A percentile compares a stretch with the other conserved stretches of the same genome.
These are phyloP conservation scores for Exophiala lecanii-corni DNA, from an alignment of 2,329 filamentous ascomycete species.

Conservation along the genomic window DNA sequence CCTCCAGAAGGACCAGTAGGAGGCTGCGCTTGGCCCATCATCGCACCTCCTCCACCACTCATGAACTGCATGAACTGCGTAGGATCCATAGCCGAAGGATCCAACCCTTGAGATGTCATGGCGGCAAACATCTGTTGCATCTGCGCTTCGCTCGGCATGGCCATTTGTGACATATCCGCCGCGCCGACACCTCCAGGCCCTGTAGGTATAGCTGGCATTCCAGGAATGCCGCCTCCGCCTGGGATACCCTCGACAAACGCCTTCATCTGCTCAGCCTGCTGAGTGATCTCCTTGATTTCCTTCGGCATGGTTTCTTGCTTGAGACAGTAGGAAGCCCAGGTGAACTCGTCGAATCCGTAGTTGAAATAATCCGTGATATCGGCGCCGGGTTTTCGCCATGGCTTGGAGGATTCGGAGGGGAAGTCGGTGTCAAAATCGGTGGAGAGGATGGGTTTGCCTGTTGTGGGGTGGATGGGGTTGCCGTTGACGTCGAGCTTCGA, in stretches of 20 bases:
- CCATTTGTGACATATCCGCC: conserved; percentile 42
- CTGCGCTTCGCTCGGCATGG: conserved; percentile 27
- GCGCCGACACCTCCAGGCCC: conserved; percentile 19
- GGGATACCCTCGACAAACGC: conserved; percentile 49
- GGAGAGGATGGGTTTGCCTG: conserved; percentile 74
- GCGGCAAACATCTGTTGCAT: conserved; percentile 56
- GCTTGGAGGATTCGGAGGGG: conserved; percentile 72
- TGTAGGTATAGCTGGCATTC: conserved; percentile 46
- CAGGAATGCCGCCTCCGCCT: conserved; percentile 39
- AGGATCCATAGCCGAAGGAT: conserved; percentile 51
- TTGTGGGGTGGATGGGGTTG: conserved; percentile 69
- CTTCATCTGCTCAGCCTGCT: conserved; percentile 57
- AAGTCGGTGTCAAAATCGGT: conserved; percentile 72
- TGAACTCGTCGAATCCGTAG: conserved; percentile 66
- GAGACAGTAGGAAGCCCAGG: conserved; percentile 88
- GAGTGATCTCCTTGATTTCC: conserved; percentile 78
- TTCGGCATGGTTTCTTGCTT: conserved; percentile 77
- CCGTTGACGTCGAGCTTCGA: conserved; percentile 75
- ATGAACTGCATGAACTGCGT: conserved; percentile 53
- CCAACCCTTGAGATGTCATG: conserved; percentile 52
- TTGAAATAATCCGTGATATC: conserved; percentile 83
- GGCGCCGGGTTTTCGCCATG: conserved; percentile 90
- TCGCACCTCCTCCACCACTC: conserved; percentile 34
- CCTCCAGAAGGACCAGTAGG: conserved; percentile 27
- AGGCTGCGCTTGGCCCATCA: conserved; percentile 33